A percentile compares a stretch with the other conserved stretches of the same genome.
Evolutionary conservation across 306 rosid species (phyloP).

Genomic region (Ziziphus jujuba): DNA sequence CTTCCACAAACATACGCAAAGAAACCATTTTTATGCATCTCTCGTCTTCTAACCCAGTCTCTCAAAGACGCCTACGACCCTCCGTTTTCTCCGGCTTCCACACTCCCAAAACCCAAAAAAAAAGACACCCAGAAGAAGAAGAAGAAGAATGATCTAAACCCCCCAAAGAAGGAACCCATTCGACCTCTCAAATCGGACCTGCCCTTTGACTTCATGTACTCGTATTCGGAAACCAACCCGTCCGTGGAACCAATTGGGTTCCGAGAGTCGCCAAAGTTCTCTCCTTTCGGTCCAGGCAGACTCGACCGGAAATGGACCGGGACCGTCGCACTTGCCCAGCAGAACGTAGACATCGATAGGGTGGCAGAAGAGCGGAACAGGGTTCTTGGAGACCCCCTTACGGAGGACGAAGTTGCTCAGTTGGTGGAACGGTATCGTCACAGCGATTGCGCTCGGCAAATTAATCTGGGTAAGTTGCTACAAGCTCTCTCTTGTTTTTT

Average conservation of each 20-base stretch:
- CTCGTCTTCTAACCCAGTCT: slow-evolving; percentile 27
- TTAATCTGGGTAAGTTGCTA: slow-evolving; percentile 62
- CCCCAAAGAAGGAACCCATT: slow-evolving; percentile 17
- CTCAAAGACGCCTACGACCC: slow-evolving; percentile 55
- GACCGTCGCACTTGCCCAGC: slow-evolving; percentile 50
- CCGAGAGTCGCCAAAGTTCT: slow-evolving; percentile 91
- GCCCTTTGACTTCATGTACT: slow-evolving; percentile 79
- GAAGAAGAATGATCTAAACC: slow-evolving; percentile 21
- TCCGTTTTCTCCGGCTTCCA: slow-evolving; percentile 57
- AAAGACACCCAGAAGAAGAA: slow-evolving; percentile 1
- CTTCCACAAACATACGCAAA: slow-evolving; percentile 1
- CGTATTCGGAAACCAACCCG: slow-evolving; percentile 65
- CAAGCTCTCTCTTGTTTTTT: background rate
- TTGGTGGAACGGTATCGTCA: slow-evolving; percentile 84
- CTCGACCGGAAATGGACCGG: slow-evolving; percentile 82
- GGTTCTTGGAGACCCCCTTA: slow-evolving; percentile 70
- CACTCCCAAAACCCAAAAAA: slow-evolving; percentile 34
- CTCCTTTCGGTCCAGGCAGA: slow-evolving; percentile 85
- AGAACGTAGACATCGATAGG: slow-evolving; percentile 33
- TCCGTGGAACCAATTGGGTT: slow-evolving; percentile 56
- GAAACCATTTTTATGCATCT: slow-evolving; percentile 9
- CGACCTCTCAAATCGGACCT: slow-evolving; percentile 60
- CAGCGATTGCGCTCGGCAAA: slow-evolving; percentile 74
- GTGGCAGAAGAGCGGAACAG: slow-evolving; percentile 49
- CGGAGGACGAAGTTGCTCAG: slow-evolving; percentile 66